Evolutionary conservation across 345 rosid genomes (phyloP).

Genomic region (Firmiana major): DNA sequence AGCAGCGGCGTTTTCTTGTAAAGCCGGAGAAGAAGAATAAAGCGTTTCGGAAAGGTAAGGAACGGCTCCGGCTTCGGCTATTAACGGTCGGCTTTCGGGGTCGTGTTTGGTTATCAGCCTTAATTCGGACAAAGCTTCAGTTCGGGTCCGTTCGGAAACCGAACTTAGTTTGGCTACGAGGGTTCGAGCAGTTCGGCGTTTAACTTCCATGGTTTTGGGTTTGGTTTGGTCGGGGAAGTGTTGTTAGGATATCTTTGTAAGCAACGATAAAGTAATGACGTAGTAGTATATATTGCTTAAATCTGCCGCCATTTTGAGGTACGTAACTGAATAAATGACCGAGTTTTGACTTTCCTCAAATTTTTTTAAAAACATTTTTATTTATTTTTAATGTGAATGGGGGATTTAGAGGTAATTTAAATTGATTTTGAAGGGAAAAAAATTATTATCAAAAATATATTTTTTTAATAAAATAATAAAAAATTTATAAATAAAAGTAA

Average conservation of each 20-base stretch:
- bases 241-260: neutral
- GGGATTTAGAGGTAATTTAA: too few species aligned
- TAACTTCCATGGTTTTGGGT: constrained; percentile 54
- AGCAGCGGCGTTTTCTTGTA: constrained; percentile 91
- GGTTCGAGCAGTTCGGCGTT: constrained; percentile 51
- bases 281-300: too few species aligned
- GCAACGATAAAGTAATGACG: too few species aligned
- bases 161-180: constrained; percentile 73
- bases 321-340: too few species aligned
- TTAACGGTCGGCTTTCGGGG: constrained; percentile 54
- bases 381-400: too few species aligned
- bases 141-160: constrained; percentile 72
- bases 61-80: constrained; percentile 76
- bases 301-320: too few species aligned
- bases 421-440: too few species aligned
- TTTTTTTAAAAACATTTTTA: too few species aligned
- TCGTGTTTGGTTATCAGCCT: constrained; percentile 78
- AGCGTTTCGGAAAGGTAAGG: constrained; percentile 81
- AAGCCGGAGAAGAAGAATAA: constrained; percentile 53
- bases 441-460: too few species aligned
- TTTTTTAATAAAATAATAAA: too few species aligned
- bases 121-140: constrained; percentile 69
- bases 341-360: too few species aligned
- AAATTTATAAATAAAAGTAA: too few species aligned
- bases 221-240: neutral